These are phyloP conservation scores for Tricladium varicosporioides DNA, from an alignment of 2,329 filamentous ascomycete species.

Conservation along the genomic window DNA sequence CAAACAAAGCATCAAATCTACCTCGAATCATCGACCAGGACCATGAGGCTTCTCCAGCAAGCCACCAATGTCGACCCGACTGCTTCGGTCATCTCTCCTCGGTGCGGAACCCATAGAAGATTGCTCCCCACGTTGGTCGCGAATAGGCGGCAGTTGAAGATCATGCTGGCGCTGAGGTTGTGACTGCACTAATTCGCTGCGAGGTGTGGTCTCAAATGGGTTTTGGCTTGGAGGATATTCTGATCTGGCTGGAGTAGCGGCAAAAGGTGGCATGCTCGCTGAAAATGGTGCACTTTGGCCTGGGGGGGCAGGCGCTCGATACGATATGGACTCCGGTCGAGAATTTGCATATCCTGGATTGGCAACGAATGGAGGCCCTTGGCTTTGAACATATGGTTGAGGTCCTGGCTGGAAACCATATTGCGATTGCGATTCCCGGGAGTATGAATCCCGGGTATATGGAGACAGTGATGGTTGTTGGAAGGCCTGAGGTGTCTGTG, in stretches of 20 bases:
- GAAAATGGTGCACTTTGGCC: slow-evolving; percentile 30
- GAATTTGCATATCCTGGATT: slow-evolving; percentile 24
- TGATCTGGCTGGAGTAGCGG: slow-evolving; percentile 42
- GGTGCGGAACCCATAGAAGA: slow-evolving; percentile 33
- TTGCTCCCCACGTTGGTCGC: slow-evolving; percentile 33
- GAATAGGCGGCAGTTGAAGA: slow-evolving; percentile 42
- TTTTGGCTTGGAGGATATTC: slow-evolving; percentile 41
- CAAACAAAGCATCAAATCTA: background rate
- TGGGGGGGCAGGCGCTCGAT: slow-evolving; percentile 25
- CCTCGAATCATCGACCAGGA: background rate
- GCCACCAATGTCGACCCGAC: slow-evolving; percentile 59
- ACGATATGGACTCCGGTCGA: slow-evolving; percentile 27
- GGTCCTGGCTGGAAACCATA: slow-evolving; percentile 30
- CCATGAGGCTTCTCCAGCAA: slow-evolving; percentile 53
- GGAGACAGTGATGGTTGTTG: slow-evolving; percentile 26
- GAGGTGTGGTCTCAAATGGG: slow-evolving; percentile 48
- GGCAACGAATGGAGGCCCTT: slow-evolving; percentile 21
- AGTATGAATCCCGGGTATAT: slow-evolving; percentile 28
- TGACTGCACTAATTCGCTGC: slow-evolving; percentile 46
- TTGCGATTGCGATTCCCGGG: slow-evolving; percentile 31
- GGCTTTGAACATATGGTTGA: slow-evolving; percentile 25
- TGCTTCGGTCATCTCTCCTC: slow-evolving; percentile 47
- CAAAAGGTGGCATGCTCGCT: slow-evolving; percentile 45
- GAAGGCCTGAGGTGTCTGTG: slow-evolving; percentile 24
- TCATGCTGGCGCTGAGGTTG: slow-evolving; percentile 35